These are phyloP conservation scores for Debaryomyces robertsiae DNA, from an alignment of 1,139 yeast genomes.

Conservation along the genomic window DNA sequence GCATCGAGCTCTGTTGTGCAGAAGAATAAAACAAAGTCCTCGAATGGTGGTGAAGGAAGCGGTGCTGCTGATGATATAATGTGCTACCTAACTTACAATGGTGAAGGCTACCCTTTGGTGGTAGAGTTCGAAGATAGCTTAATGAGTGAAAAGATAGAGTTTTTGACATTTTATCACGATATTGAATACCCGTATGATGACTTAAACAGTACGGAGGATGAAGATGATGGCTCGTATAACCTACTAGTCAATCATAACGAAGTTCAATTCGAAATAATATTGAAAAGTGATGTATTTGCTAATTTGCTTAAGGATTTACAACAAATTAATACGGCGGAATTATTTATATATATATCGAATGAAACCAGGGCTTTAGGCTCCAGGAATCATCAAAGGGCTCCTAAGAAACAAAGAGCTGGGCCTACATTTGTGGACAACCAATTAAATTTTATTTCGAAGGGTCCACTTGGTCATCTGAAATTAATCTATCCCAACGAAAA, in stretches of 20 bases:
- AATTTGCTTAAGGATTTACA: slow-evolving; percentile 69
- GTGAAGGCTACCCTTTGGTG: slow-evolving; percentile 66
- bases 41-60: slow-evolving; percentile 13
- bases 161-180: slow-evolving; percentile 58
- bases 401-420: slow-evolving; percentile 7
- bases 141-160: slow-evolving; percentile 72
- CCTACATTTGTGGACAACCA: slow-evolving; percentile 27
- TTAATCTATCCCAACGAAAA: slow-evolving; percentile 67
- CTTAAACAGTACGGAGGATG: slow-evolving; percentile 32
- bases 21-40: slow-evolving; percentile 8
- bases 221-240: slow-evolving; percentile 23
- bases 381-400: not conserved
- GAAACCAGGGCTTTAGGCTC: slow-evolving; percentile 13
- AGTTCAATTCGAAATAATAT: slow-evolving; percentile 62
- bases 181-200: slow-evolving; percentile 34
- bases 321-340: slow-evolving; percentile 61
- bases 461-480: slow-evolving; percentile 71
- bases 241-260: slow-evolving; percentile 49
- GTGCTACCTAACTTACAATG: slow-evolving; percentile 45
- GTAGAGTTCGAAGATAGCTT: slow-evolving; percentile 71
- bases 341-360: slow-evolving; percentile 50
- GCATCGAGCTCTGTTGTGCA: slow-evolving; percentile 21
- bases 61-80: slow-evolving; percentile 21
- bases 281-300: slow-evolving; percentile 65
- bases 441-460: slow-evolving; percentile 60